phyloP scores from a whole-genome alignment of 129 eudicot species.

The Heracleum sosnowskyi region DNA sequence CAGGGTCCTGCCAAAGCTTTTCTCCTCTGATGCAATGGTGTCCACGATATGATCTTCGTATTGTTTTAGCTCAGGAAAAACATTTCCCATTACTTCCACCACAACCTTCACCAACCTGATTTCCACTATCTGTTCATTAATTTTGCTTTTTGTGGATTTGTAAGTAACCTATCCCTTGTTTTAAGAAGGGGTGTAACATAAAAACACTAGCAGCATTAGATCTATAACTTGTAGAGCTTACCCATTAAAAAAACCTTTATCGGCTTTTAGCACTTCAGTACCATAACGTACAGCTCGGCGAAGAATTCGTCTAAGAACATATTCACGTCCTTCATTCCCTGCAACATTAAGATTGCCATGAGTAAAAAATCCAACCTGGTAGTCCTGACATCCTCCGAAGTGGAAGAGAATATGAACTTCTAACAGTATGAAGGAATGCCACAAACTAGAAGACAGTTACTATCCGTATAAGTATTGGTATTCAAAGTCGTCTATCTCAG shows the following conservation, averaged over 20 bases:
- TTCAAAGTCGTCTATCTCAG: neutral
- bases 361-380: neutral
- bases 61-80: slow-evolving; percentile 78
- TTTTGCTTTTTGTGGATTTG: neutral
- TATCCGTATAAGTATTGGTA: neutral
- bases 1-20: slow-evolving; percentile 89
- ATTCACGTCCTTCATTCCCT: slow-evolving; percentile 99
- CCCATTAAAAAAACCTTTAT: slow-evolving; percentile 87
- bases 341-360: slow-evolving; percentile 13
- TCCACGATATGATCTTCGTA: slow-evolving; percentile 55
- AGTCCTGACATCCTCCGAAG: neutral
- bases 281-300: slow-evolving; percentile 98
- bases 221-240: slow-evolving; percentile 13
- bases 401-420: neutral
- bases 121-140: neutral
- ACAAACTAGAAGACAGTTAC: neutral
- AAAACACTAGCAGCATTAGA: neutral
- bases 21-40: slow-evolving; percentile 79
- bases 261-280: slow-evolving; percentile 80
- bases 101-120: slow-evolving; percentile 68
- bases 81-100: slow-evolving; percentile 80
- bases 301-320: slow-evolving; percentile 91
- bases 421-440: neutral
- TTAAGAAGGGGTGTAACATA: neutral
- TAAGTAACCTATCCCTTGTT: neutral